Evolutionary conservation across 306 rosid genomes (phyloP).

Genomic region (Coriaria nepalensis): DNA sequence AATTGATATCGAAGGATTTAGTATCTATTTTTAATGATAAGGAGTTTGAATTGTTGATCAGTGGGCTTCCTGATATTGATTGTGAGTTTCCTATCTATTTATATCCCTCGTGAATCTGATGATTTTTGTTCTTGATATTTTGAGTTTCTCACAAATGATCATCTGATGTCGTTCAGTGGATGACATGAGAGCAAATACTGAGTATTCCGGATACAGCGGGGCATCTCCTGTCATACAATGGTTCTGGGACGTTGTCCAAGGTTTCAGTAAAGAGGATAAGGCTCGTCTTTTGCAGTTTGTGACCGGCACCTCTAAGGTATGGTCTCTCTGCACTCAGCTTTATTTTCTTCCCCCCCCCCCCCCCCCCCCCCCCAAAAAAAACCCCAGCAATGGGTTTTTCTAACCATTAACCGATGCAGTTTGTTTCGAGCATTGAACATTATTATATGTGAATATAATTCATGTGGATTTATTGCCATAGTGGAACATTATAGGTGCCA

Average conservation of each 20-base stretch:
- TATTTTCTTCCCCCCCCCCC: too few species aligned
- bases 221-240: constrained; percentile 83
- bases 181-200: constrained; percentile 91
- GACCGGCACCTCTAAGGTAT: constrained; percentile 98
- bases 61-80: constrained; percentile 97
- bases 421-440: too few species aligned
- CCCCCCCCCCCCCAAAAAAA: too few species aligned
- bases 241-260: constrained; percentile 96
- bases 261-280: constrained; percentile 91
- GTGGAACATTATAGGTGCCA: not conserved
- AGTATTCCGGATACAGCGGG: constrained; percentile 79
- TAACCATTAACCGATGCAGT: too few species aligned
- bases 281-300: constrained; percentile 97
- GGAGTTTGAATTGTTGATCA: constrained; percentile 83
- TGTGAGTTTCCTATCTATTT: constrained; percentile 32
- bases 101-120: not conserved
- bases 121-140: not conserved
- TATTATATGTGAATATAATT: too few species aligned
- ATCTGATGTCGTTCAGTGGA: constrained; percentile 55
- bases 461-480: too few species aligned
- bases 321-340: not conserved
- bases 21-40: constrained; percentile 84
- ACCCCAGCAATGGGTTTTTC: too few species aligned
- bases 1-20: constrained; percentile 53
- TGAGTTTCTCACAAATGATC: constrained; percentile 13